Evolutionary conservation across 1,139 yeast genomes (phyloP), one percentile per base, ranked within the genome.

Genomic region (Pichia sp.): DNA sequence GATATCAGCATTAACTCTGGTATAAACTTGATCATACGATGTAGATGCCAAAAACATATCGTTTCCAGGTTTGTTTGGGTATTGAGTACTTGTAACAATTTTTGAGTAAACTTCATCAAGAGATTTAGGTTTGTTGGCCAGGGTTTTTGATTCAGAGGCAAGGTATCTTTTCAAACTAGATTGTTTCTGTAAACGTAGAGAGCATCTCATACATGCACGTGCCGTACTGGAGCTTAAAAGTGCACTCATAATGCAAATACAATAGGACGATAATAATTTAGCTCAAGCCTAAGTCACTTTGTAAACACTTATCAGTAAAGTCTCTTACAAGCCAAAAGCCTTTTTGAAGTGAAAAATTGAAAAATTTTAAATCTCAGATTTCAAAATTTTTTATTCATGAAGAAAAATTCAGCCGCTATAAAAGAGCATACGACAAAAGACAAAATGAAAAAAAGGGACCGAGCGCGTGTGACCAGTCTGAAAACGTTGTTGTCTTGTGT

Each of bases 1-100:
- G 33, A 79, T 75, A 49, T 80, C 84, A 1, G 54, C 45, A 11
- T 55, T 54, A 26, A 54, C 52, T 11, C 58, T 53, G 4, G 61
- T 56, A 33, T 55, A 45, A 37, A 57, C 52, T 16, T 53, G 50
- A 46, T 58, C 62, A 27, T 47, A 40, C 3, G 54, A 39, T 4
- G 60, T 46, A n/a, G 59, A 54, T 9, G 57, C 45, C 23, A 44
- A 49, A 33, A 49, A 46, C 43, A 46, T 46, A 10, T 53, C 58
- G 16, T 44, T 40, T 6, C 44, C 39, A 6, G 26, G 36, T 6
- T 23, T 23, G 36, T 11, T 9, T n/a, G 27, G 27, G 11, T 16
- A 39, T 10, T 31, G 35, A 3, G 37, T 16, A 29, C 45, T 40
- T 6, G 44, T 39, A 37, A 45, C 40, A 41, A 40, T 46, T 40